Evolutionary conservation across 306 rosid genomes (phyloP), one percentile per base, ranked within the genome.

Genomic region (Lathyrus aphaca): DNA sequence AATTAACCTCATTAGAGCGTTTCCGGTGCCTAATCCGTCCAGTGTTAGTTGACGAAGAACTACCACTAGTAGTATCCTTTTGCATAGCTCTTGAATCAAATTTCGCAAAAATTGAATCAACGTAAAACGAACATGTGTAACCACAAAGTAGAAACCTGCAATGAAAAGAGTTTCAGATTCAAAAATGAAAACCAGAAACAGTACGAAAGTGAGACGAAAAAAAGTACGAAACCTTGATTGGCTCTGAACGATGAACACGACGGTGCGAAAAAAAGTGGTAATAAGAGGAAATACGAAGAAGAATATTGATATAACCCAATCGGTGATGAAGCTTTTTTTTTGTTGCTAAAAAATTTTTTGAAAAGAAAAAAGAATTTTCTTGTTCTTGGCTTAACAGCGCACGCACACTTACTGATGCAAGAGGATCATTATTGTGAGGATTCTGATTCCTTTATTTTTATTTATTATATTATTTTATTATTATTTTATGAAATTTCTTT

Each of bases 1-100:
- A 73, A 56, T 56, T 56, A 56, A 90, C 97, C 97, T 88, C 97
- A 79, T 78, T 82, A 66, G 97, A 83, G 68, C 97, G 97, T 76
- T 66, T 86, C 6, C 95, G 92, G 64, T 90, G 87, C 82, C 97
- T 84, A 66, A 71, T 64, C 37, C 92, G 87, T 54, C 68, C 62
- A 23, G 75, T 44, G 11, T 91, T 68, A 45, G 73, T 53, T 58
- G 85, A 57, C 6, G 86, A 68, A 30, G 60, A 15, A 53, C n/a
- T 53, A 21, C 32, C 4, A 67, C 72, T 69, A 5, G 74, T 37
- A 66, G 69, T 73, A 72, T 88, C 95, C 57, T 69, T 86, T 56
- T 88, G 89, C 97, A 90, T 90, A 40, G 64, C 79, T 82, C 72
- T 78, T 74, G 68, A 68, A 49, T 48, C 65, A 81, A 56, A 68